A percentile compares a stretch with the other conserved stretches of the same genome.
These are phyloP conservation scores for Arabidopsis suecica DNA, from an alignment of 345 rosid species.

Conservation along the genomic window DNA sequence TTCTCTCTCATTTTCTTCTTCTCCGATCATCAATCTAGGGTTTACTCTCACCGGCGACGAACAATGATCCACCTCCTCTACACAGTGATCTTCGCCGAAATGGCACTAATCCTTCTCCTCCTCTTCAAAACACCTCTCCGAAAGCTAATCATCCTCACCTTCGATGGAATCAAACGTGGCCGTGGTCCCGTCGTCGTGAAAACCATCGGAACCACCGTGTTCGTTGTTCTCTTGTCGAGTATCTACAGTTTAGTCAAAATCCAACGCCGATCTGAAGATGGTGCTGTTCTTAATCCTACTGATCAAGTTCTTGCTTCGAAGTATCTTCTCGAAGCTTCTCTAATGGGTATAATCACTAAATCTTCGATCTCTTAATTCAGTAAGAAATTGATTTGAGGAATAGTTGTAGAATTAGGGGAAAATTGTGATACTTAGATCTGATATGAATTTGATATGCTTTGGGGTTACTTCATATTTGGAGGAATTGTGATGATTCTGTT, in stretches of 20 bases:
- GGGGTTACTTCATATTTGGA: no score
- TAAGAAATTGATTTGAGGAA: background rate
- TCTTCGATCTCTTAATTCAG: background rate
- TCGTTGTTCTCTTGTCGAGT: slow-evolving; percentile 66
- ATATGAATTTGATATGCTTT: no score
- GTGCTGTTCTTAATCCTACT: slow-evolving; percentile 69
- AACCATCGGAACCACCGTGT: slow-evolving; percentile 66
- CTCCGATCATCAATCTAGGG: slow-evolving; percentile 43
- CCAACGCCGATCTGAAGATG: slow-evolving; percentile 60
- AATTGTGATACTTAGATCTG: no score
- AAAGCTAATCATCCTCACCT: slow-evolving; percentile 63
- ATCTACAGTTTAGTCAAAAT: slow-evolving; percentile 62
- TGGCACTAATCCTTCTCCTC: slow-evolving; percentile 66
- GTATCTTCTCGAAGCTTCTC: slow-evolving; percentile 85
- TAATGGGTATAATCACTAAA: slow-evolving; percentile 59
- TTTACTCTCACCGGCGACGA: slow-evolving; percentile 12
- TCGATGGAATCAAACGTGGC: slow-evolving; percentile 85
- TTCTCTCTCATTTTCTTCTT: background rate
- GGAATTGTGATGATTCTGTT: no score
- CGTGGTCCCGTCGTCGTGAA: slow-evolving; percentile 76
- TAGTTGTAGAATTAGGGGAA: background rate
- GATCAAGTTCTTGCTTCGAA: slow-evolving; percentile 78
- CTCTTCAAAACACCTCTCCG: slow-evolving; percentile 82
- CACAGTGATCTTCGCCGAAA: slow-evolving; percentile 61
- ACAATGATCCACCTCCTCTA: slow-evolving; percentile 78